phyloP scores from a whole-genome alignment of 306 rosid species.

The Cucumis cinereus region DNA sequence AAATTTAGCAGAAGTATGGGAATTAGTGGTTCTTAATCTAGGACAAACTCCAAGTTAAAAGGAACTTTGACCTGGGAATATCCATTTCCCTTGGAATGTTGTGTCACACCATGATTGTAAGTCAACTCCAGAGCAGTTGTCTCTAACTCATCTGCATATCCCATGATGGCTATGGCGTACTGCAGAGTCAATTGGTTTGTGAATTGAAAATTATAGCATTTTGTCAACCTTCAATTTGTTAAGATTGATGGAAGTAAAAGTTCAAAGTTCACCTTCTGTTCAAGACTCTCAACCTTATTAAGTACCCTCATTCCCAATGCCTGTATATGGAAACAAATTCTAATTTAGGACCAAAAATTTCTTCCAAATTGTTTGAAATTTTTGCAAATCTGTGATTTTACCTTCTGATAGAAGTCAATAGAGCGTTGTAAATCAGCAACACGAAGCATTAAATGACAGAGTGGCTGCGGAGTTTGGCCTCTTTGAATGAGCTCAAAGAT shows the following conservation, averaged over 20 bases:
- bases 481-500: conserved; percentile 73
- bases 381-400: conserved; percentile 6
- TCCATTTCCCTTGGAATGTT: conserved; percentile 82
- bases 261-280: conserved; percentile 46
- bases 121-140: conserved; percentile 84
- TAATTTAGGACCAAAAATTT: neutral
- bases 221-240: neutral
- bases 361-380: no score
- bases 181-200: conserved; percentile 21
- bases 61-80: conserved; percentile 62
- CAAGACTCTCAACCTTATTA: conserved; percentile 64
- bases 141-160: conserved; percentile 77
- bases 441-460: conserved; percentile 95
- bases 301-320: conserved; percentile 71
- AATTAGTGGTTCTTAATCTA: neutral
- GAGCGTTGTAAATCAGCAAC: conserved; percentile 84
- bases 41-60: neutral
- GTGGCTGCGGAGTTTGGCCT: conserved; percentile 62
- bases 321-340: conserved; percentile 16
- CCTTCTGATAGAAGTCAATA: conserved; percentile 85
- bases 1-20: neutral
- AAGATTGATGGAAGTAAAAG: neutral
- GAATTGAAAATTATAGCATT: neutral
- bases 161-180: conserved; percentile 75
- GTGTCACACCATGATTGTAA: conserved; percentile 83